Evolutionary conservation across 1,139 yeast species (phyloP).

Genomic region (Suhomyces kunorum): DNA sequence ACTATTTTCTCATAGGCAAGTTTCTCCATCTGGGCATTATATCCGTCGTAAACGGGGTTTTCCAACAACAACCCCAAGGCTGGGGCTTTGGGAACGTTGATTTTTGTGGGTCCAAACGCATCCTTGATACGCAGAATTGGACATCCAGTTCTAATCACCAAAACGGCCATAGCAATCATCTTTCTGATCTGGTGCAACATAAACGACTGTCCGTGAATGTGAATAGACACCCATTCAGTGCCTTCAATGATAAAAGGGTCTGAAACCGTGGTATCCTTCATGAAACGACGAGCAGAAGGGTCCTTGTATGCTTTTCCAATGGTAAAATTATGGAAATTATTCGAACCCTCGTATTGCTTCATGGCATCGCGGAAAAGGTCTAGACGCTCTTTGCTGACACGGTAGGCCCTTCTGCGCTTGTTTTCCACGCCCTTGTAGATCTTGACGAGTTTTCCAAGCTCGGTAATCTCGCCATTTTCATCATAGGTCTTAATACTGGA

Average conservation of each 20-base stretch:
- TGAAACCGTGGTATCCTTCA: slow-evolving; percentile 77
- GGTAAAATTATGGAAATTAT: slow-evolving; percentile 94
- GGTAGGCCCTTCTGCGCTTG: slow-evolving; percentile 64
- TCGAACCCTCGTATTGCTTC: slow-evolving; percentile 78
- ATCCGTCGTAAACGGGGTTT: slow-evolving; percentile 87
- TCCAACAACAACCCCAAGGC: slow-evolving; percentile 89
- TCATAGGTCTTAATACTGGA: slow-evolving; percentile 26
- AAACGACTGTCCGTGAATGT: slow-evolving; percentile 96
- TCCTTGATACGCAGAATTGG: slow-evolving; percentile 75
- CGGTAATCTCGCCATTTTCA: slow-evolving; percentile 40
- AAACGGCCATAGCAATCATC: slow-evolving; percentile 95
- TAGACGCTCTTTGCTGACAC: slow-evolving; percentile 64
- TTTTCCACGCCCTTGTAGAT: slow-evolving; percentile 68
- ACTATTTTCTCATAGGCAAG: slow-evolving; percentile 80
- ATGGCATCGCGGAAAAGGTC: slow-evolving; percentile 66
- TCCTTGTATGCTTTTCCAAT: slow-evolving; percentile 85
- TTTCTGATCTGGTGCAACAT: slow-evolving; percentile 98
- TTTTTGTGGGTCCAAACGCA: slow-evolving; percentile 70
- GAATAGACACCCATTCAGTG: slow-evolving; percentile 95
- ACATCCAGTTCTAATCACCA: slow-evolving; percentile 82
- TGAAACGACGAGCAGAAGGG: slow-evolving; percentile 78
- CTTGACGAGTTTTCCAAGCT: slow-evolving; percentile 49
- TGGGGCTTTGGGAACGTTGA: slow-evolving; percentile 97
- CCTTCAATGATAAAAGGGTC: slow-evolving; percentile 91
- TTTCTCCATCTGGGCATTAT: slow-evolving; percentile 68